Percentiles rank a stretch among this genome's conserved stretches.
Conservation (phyloP, 805 yeast species). For the Candida michaelii region DNA sequence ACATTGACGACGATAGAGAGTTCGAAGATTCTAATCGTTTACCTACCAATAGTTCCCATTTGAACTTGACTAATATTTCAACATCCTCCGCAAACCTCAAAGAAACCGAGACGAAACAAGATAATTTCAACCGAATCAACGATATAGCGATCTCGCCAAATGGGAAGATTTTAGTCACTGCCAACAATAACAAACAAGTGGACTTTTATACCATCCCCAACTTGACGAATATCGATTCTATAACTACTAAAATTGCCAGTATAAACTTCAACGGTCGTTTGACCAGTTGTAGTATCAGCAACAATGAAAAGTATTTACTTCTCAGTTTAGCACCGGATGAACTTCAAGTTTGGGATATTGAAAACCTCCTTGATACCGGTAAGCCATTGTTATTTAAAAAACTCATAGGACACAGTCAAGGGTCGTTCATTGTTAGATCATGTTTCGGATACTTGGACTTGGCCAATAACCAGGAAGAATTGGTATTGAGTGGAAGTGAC, state of each 20-base stretch:
- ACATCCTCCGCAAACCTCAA: slow-evolving; percentile 2
- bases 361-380: slow-evolving; percentile 20
- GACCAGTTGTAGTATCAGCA: slow-evolving; percentile 63
- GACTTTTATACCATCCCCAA: slow-evolving; percentile 57
- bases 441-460: slow-evolving; percentile 63
- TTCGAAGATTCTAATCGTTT: slow-evolving; percentile 5
- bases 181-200: slow-evolving; percentile 61
- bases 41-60: slow-evolving; percentile 3
- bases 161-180: slow-evolving; percentile 60
- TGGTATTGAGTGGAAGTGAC: slow-evolving; percentile 79
- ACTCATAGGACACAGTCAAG: slow-evolving; percentile 71
- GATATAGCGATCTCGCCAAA: slow-evolving; percentile 68
- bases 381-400: slow-evolving; percentile 57
- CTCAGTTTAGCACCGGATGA: slow-evolving; percentile 74
- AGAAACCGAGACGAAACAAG: background rate
- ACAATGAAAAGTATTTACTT: slow-evolving; percentile 52
- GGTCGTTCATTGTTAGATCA: slow-evolving; percentile 68
- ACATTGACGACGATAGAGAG: slow-evolving; percentile 13
- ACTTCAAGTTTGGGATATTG: slow-evolving; percentile 77
- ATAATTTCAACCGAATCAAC: slow-evolving; percentile 52
- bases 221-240: slow-evolving; percentile 28
- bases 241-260: slow-evolving; percentile 39
- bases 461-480: slow-evolving; percentile 49
- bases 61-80: background rate
- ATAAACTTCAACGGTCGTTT: slow-evolving; percentile 56